Conservation (phyloP, 2,329 filamentous ascomycete genomes). For the Cordyceps farinosa region DNA sequence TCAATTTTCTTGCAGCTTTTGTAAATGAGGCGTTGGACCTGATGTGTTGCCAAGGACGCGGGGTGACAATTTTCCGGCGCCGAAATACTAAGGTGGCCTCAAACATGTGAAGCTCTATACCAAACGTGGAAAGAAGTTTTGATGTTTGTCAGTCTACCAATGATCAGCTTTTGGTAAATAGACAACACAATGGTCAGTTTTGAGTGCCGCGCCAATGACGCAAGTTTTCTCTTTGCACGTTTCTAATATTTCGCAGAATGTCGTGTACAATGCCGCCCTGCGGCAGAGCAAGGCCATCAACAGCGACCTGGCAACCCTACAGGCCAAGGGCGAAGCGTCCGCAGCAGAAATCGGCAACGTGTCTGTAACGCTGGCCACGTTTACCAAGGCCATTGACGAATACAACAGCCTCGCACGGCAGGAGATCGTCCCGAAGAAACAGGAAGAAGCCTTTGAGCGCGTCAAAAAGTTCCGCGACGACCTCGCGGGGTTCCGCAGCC, state of each 20-base stretch:
- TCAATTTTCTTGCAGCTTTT: background rate
- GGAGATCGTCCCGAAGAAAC: slow-evolving; percentile 86
- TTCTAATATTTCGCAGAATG: slow-evolving; percentile 53
- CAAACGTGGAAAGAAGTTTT: background rate
- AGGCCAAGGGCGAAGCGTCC: slow-evolving; percentile 61
- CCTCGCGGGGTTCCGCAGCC: slow-evolving; percentile 71
- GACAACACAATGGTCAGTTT: background rate
- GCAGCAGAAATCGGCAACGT: slow-evolving; percentile 60
- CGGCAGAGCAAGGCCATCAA: slow-evolving; percentile 80
- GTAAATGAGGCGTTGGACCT: background rate
- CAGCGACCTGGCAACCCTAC: slow-evolving; percentile 69
- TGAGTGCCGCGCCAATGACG: too few species aligned
- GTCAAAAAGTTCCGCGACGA: slow-evolving; percentile 82
- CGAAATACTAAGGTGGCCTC: slow-evolving; percentile 15
- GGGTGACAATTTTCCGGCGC: slow-evolving; percentile 17
- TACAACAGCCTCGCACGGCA: slow-evolving; percentile 82
- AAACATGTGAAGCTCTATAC: slow-evolving; percentile 4
- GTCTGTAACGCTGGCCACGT: slow-evolving; percentile 72
- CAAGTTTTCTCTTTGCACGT: too few species aligned
- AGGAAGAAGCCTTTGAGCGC: slow-evolving; percentile 83
- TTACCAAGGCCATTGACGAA: slow-evolving; percentile 87
- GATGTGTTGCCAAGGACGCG: background rate
- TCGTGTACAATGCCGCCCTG: slow-evolving; percentile 79
- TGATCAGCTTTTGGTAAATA: background rate
- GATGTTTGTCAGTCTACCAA: background rate